These are phyloP conservation scores for Kingdonia uniflora DNA, from an alignment of 164 flowering plant genomes.

Conservation along the genomic window DNA sequence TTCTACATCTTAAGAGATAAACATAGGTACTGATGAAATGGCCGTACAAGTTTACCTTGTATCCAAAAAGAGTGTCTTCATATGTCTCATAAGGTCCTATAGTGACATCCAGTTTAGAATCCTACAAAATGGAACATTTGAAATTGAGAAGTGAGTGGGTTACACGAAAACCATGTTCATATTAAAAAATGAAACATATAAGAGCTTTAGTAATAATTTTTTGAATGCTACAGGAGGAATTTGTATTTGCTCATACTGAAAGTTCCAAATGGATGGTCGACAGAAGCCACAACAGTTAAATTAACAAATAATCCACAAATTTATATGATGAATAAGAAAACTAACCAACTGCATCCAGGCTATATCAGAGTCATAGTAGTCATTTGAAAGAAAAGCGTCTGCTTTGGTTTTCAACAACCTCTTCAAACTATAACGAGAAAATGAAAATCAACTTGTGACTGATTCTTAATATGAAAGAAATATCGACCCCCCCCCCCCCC, in stretches of 20 bases:
- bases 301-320: conserved; percentile 3
- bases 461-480: no score
- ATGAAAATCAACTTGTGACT: no score
- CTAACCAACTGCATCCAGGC: conserved; percentile 98
- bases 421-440: conserved; percentile 66
- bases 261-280: no score
- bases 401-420: conserved; percentile 75
- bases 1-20: no score
- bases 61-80: conserved; percentile 82
- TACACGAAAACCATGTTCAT: no score
- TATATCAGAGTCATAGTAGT: conserved; percentile 87
- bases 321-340: conserved; percentile 6
- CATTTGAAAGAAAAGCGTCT: conserved; percentile 84
- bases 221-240: no score
- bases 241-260: no score
- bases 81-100: conserved; percentile 98
- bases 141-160: no score
- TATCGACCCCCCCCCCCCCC: no score
- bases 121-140: conserved; percentile 29
- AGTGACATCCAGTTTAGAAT: conserved; percentile 86
- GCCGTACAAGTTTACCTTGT: conserved; percentile 48
- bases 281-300: neutral
- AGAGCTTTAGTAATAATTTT: no score
- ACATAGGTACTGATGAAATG: no score
- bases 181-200: no score